Percentiles rank a stretch among this genome's conserved stretches.
Evolutionary conservation across 1,284 basidiomycete species (phyloP).

Genomic region (Cerioporus squamosus): DNA sequence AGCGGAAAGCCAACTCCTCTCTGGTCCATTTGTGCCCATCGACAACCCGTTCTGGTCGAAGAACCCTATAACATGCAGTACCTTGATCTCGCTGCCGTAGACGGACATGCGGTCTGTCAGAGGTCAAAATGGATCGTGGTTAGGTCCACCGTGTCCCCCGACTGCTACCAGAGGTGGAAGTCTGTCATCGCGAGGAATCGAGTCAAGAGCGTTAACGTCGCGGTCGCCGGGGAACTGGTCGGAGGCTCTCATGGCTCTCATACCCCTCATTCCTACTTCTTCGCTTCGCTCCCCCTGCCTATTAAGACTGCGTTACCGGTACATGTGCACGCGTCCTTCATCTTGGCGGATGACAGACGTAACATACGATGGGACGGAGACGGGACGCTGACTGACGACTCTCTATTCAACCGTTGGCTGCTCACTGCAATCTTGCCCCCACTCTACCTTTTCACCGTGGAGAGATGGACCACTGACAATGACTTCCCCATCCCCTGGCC

Average conservation of each 20-base stretch:
- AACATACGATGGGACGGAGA: constrained; percentile 39
- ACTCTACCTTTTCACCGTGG: constrained; percentile 42
- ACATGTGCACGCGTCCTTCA: constrained; percentile 38
- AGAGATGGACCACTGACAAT: constrained; percentile 31
- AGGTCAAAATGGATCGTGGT: background rate
- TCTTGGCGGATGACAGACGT: constrained; percentile 37
- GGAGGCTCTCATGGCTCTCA: background rate
- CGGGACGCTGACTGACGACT: constrained; percentile 32
- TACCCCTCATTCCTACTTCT: constrained; percentile 15
- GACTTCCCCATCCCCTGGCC: constrained; percentile 9
- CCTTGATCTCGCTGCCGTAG: background rate
- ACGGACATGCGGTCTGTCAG: background rate
- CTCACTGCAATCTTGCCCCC: constrained; percentile 38
- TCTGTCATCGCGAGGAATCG: background rate
- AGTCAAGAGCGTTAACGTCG: constrained; percentile 12
- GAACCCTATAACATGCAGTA: background rate
- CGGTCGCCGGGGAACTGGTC: constrained; percentile 14
- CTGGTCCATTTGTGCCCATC: constrained; percentile 1
- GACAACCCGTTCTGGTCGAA: background rate
- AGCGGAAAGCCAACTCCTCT: background rate
- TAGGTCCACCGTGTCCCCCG: background rate
- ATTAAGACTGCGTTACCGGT: constrained; percentile 32
- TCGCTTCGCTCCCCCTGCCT: constrained; percentile 36
- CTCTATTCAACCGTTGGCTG: constrained; percentile 48
- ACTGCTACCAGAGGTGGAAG: background rate